Percentiles rank a stretch among this genome's conserved stretches.
Conservation (phyloP, 225 moss, liverwort and hornwort genomes). For the Physcomitrium patens region DNA sequence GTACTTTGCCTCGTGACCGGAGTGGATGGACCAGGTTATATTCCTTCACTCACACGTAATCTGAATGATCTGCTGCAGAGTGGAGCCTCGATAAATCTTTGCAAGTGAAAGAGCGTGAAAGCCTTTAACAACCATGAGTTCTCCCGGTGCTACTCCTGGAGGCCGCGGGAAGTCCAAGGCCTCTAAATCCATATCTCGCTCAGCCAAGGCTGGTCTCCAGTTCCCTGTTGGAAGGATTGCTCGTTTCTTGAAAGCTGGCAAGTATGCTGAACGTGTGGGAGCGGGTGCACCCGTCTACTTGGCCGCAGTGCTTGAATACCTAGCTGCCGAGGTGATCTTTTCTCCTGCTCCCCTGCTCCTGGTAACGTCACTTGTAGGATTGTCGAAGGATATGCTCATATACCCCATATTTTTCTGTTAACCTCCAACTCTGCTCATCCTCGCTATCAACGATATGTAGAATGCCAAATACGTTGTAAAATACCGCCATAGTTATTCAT, state of each 20-base stretch:
- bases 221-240: constrained; percentile 85
- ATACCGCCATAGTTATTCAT: too few species aligned
- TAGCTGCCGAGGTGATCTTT: constrained; percentile 72
- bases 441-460: too few species aligned
- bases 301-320: constrained; percentile 81
- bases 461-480: too few species aligned
- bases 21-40: not conserved
- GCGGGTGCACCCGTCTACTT: constrained; percentile 82
- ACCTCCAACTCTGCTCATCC: not conserved
- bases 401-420: not conserved
- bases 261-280: constrained; percentile 80
- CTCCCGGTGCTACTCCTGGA: constrained; percentile 48
- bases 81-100: not conserved
- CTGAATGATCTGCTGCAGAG: constrained; percentile 5
- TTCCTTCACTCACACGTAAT: not conserved
- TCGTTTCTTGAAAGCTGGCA: constrained; percentile 82
- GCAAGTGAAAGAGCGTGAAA: not conserved
- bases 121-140: constrained; percentile 43
- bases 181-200: constrained; percentile 73
- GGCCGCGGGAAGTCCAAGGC: constrained; percentile 81
- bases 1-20: not conserved
- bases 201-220: constrained; percentile 77
- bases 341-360: not conserved
- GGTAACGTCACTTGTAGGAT: not conserved
- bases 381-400: not conserved